Base-by-base conservation (phyloP, 768 basidiomycete species). In the Leccinellum rugosiceps region DNA sequence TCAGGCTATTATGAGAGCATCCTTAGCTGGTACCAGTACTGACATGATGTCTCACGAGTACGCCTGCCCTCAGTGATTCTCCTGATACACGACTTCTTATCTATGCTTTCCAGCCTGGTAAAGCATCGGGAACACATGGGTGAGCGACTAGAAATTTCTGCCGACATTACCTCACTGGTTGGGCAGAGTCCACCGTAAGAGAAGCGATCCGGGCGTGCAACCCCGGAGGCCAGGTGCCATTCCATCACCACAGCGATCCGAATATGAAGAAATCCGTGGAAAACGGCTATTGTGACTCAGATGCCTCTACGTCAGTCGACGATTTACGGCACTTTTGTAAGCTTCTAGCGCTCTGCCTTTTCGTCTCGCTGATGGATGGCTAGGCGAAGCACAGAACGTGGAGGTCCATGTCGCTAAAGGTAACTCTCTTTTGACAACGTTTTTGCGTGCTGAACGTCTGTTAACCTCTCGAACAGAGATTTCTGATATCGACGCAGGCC, bases 201-300 rank as follows among this genome's bases (percentile, higher is more conserved):
- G 5, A 8, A n/a, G 43, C 43, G 7, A 46, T 56, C 15, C 13
- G 14, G 11, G 23, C 31, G 0, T 47, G 41, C 14, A 19, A 41
- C 0, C 17, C 14, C 23, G 14, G 34, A n/a, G 6, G 25, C 17
- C 8, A 21, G 34, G 35, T 4, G 6, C 10, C 8, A n/a, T 10
- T 6, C 19, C 15, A 11, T 15, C 75, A 74, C 50, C 87, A 86
- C 65, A 71, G 81, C 43, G 75, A 85, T 46, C 84, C 87, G 84
- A 80, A 81, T 53, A 74, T 77, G 54, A 83, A 90, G 35, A 85
- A 81, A 59, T 82, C 83, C 13, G 63, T 87, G 13, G 78, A 34
- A 34, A 34, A 88, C 56, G 84, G 87, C 2, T 93, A 91, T 64
- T 92, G 90, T 65, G 88, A n/a, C n/a, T n/a, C n/a, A n/a, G n/a